Conservation (phyloP, 179 eudicot genomes). For the Gypsophila paniculata region DNA sequence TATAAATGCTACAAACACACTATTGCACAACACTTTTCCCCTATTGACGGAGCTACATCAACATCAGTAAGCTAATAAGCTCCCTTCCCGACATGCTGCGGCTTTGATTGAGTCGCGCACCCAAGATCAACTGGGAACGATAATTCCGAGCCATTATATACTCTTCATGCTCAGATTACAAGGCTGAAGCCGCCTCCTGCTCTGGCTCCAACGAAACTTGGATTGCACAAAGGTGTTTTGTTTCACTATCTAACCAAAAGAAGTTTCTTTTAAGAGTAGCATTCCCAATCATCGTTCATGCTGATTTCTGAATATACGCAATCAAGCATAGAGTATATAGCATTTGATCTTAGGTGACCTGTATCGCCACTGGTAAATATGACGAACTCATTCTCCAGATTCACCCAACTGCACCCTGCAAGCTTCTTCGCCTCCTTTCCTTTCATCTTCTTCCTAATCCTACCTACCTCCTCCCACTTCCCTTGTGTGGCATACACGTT, state of each 20-base stretch:
- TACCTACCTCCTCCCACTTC: conserved; percentile 78
- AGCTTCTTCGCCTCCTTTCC: conserved; percentile 63
- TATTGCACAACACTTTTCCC: neutral
- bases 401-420: conserved; percentile 86
- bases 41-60: neutral
- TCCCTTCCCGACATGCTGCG: neutral
- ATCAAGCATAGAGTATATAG: conserved; percentile 43
- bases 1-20: too few relatives aligned
- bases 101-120: too few relatives aligned
- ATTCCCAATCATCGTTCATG: too few relatives aligned
- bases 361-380: conserved; percentile 60
- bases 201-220: too few relatives aligned
- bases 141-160: too few relatives aligned
- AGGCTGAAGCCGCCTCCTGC: too few relatives aligned
- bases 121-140: too few relatives aligned
- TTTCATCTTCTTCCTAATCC: conserved; percentile 81
- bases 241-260: too few relatives aligned
- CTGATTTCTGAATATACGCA: conserved; percentile 44
- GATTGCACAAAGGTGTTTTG: too few relatives aligned
- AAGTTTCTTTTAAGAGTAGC: neutral
- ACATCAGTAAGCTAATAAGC: too few relatives aligned
- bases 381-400: conserved; percentile 45
- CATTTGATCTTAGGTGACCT: conserved; percentile 47
- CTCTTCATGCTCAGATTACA: too few relatives aligned
- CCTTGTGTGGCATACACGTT: conserved; percentile 73